Conservation (phyloP, 345 rosid species). For the Salix brachista region DNA sequence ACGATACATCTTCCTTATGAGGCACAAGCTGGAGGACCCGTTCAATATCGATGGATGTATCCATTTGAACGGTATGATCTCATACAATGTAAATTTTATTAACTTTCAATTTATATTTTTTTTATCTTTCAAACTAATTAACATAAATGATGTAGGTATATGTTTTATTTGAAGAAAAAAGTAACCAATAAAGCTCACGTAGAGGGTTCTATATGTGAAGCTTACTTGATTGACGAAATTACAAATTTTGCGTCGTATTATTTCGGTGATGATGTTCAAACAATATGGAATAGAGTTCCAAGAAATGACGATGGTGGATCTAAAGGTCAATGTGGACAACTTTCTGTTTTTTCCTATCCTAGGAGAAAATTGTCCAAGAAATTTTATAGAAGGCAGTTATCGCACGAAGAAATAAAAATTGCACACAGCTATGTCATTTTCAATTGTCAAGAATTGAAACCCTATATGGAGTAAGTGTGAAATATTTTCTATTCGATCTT, state of each 20-base stretch:
- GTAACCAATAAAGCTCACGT: too few relatives aligned
- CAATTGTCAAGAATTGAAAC: neutral
- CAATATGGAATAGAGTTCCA: neutral
- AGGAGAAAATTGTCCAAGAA: neutral
- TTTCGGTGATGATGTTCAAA: neutral
- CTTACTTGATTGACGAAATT: too few relatives aligned
- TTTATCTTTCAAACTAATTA: neutral
- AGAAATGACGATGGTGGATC: neutral
- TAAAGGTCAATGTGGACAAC: too few relatives aligned
- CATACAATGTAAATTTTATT: neutral
- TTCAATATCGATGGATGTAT: slow-evolving; percentile 14
- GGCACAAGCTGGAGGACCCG: neutral
- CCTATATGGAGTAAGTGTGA: neutral
- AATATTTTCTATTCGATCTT: neutral
- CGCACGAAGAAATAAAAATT: neutral
- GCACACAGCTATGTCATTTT: neutral
- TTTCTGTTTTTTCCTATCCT: neutral
- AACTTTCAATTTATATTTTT: neutral
- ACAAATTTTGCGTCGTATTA: neutral
- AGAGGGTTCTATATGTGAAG: too few relatives aligned
- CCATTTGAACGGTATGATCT: slow-evolving; percentile 2
- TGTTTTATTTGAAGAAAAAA: too few relatives aligned
- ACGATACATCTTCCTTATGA: neutral
- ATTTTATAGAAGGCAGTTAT: neutral
- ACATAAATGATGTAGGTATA: neutral